Conservation (phyloP, 2,329 filamentous ascomycete genomes). For the Aspergillus awamori region DNA sequence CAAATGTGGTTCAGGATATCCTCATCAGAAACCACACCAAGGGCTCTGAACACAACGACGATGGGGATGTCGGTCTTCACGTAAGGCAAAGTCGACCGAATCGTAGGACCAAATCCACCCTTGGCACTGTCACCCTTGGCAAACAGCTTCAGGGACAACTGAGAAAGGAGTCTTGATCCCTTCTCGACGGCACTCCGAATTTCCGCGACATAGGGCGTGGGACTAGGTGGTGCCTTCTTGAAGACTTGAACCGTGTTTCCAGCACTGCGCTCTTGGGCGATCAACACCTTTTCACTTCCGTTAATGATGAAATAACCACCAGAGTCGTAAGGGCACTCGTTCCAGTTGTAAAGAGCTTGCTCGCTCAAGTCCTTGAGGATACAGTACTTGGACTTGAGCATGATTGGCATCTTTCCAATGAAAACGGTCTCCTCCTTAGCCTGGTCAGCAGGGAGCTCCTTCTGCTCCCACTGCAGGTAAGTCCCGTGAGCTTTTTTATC, state of each 20-base stretch:
- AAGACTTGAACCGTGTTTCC: conserved; percentile 99
- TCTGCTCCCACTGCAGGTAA: conserved; percentile 53
- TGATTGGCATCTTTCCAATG: conserved; percentile 93
- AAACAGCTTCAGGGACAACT: conserved; percentile 86
- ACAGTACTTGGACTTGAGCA: conserved; percentile 97
- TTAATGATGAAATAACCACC: conserved; percentile 99
- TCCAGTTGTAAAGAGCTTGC: conserved; percentile 83
- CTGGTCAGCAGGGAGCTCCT: conserved; percentile 50
- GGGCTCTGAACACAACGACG: conserved; percentile 90
- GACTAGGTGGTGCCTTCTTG: conserved; percentile 92
- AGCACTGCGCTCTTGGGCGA: conserved; percentile 94
- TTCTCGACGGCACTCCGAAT: conserved; percentile 96
- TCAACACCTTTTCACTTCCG: conserved; percentile 96
- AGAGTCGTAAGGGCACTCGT: conserved; percentile 97
- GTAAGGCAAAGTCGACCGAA: conserved; percentile 88
- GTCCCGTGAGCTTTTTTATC: conserved; percentile 50
- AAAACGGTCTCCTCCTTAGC: conserved; percentile 75
- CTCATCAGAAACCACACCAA: conserved; percentile 95
- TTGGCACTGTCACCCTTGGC: conserved; percentile 80
- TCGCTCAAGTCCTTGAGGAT: conserved; percentile 82
- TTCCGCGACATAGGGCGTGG: conserved; percentile 90
- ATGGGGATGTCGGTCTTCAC: conserved; percentile 93
- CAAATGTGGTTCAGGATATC: conserved; percentile 98
- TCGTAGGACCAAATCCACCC: conserved; percentile 81
- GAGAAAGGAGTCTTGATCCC: conserved; percentile 90